Evolutionary conservation across 257 asterid genomes (phyloP).

Genomic region (Nicotiana knightiana): DNA sequence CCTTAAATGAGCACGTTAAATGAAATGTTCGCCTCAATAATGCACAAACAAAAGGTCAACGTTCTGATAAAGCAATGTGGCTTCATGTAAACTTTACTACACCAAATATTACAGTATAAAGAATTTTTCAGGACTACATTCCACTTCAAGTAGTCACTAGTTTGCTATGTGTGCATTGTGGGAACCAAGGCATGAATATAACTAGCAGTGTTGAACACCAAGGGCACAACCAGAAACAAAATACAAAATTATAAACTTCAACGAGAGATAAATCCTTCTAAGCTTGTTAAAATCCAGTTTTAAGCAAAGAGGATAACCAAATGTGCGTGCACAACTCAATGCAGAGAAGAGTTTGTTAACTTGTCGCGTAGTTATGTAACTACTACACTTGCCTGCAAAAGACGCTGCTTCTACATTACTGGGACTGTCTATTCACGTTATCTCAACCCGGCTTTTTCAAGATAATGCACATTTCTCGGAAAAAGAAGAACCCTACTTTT

Average conservation of each 20-base stretch:
- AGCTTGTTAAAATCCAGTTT: neutral
- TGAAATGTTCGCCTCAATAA: neutral
- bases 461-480: neutral
- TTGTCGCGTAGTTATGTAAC: neutral
- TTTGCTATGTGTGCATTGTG: no score
- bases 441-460: neutral
- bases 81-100: neutral
- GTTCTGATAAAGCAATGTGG: neutral
- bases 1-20: neutral
- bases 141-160: no score
- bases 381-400: neutral
- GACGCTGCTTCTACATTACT: neutral
- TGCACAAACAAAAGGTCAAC: neutral
- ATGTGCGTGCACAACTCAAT: neutral
- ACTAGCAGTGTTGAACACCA: neutral
- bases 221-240: neutral
- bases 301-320: neutral
- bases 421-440: neutral
- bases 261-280: neutral
- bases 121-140: no score
- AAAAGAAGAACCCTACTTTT: neutral
- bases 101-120: neutral
- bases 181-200: no score
- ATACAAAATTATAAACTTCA: neutral
- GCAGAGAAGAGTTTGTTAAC: neutral